Base-by-base conservation (phyloP, 345 rosid species). In the Lepidium didymum region DNA sequence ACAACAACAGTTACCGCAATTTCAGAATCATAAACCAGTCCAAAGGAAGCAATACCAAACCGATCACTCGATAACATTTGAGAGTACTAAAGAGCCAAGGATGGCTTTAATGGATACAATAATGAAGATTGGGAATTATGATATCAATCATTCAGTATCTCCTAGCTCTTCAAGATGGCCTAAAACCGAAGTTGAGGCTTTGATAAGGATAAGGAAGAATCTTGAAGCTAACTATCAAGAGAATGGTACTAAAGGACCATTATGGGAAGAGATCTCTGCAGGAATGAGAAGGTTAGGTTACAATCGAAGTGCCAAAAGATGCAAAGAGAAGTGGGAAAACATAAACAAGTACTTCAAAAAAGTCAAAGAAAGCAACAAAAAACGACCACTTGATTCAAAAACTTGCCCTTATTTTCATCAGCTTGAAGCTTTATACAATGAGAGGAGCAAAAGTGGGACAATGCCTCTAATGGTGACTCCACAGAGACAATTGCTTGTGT, bases 291-390 rank as follows among this genome's bases (percentile, higher is more conserved):
- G 74, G 65, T 73, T 84, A 21, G 97, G 96, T 12, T 88, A 88
- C 45, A 77, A 85, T 45, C 76, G 97, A 56, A 92, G 80, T 60
- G 77, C 97, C 0, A 92, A 90, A 79, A 70, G 98, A 74, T 90
- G 98, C 59, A 92, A 92, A 77, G 97, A 92, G 86, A 90, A 92
- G 79, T 90, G 97, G 97, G 98, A 88, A 80, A 92, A 92, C 69
- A 90, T 90, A 65, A 92, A 92, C 84, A 92, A 92, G 81, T 92
- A 90, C 78, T 92, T 90, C 84, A 90, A 83, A 87, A 92, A 85
- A 75, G 92, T 85, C 9, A 89, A 85, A 72, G 95, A 92, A 36
- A 82, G 89, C 79, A 87, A 69, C 70, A 87, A 83, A 82, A 87
- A 73, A 72, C 73, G 96, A 63, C 84, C 87, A 0, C 82, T 74